Conservation (phyloP, 2,329 filamentous ascomycete genomes). For the Sarocladium strictum region DNA sequence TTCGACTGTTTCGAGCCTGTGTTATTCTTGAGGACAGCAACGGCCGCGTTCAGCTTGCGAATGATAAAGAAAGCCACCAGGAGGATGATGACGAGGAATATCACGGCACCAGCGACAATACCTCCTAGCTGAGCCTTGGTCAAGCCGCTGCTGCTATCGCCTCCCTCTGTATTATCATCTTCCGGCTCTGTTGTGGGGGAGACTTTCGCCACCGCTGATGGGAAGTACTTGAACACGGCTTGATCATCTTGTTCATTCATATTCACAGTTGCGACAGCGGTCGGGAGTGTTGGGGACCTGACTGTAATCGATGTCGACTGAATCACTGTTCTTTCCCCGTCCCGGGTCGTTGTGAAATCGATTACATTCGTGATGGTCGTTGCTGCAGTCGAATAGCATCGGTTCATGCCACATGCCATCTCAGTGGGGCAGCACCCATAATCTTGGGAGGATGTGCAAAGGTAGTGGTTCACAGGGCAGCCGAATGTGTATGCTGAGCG, state of each 20-base stretch:
- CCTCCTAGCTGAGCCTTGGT: conserved; percentile 41
- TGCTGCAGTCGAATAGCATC: conserved; percentile 43
- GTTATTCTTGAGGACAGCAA: conserved; percentile 32
- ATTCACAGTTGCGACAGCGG: conserved; percentile 18
- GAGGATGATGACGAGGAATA: conserved; percentile 41
- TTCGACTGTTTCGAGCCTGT: conserved; percentile 23
- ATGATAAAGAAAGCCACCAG: conserved; percentile 43
- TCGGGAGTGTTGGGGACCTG: conserved; percentile 30
- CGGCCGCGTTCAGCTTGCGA: conserved; percentile 41
- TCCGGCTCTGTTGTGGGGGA: conserved; percentile 21
- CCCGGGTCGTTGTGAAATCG: conserved; percentile 39
- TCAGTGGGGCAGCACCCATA: conserved; percentile 48
- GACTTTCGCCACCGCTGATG: conserved; percentile 36
- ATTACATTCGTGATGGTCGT: conserved; percentile 38
- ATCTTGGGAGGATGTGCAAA: conserved; percentile 43
- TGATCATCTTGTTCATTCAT: conserved; percentile 21
- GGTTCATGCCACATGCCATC: conserved; percentile 39
- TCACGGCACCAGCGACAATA: conserved; percentile 45
- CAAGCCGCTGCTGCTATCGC: conserved; percentile 26
- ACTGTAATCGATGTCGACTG: conserved; percentile 33
- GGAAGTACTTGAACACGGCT: conserved; percentile 36
- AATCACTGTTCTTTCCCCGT: conserved; percentile 31
- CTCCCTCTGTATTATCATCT: conserved; percentile 18
- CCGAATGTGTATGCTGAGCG: conserved; percentile 32
- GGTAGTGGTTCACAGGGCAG: conserved; percentile 39